These are phyloP conservation scores for Termitomyces sp. DNA, from an alignment of 768 basidiomycete genomes.

Conservation along the genomic window DNA sequence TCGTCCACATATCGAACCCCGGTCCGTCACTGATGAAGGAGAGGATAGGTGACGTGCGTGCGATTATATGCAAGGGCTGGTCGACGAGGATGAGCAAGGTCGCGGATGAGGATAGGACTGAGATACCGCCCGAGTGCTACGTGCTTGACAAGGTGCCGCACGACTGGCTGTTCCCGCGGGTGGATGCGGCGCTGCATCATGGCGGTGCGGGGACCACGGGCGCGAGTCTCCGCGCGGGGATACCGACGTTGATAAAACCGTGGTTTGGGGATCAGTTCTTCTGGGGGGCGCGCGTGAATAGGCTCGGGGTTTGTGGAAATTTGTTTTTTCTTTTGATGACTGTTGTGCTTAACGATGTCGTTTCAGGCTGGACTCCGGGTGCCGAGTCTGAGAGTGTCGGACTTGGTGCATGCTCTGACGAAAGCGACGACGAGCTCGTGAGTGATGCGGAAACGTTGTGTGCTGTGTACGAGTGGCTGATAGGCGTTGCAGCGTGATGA, in stretches of 20 bases:
- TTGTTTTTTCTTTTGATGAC: too few species aligned
- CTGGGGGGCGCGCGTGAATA: constrained; percentile 61
- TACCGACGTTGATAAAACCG: constrained; percentile 65
- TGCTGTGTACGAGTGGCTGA: neutral
- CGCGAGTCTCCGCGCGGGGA: constrained; percentile 56
- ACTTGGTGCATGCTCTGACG: constrained; percentile 48
- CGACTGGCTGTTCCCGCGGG: constrained; percentile 56
- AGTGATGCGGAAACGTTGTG: constrained; percentile 11
- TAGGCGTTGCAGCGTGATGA: constrained; percentile 40
- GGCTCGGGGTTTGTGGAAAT: constrained; percentile 50
- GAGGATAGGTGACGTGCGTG: constrained; percentile 49
- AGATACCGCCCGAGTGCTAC: constrained; percentile 48
- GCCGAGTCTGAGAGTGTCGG: constrained; percentile 36
- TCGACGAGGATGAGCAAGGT: constrained; percentile 46
- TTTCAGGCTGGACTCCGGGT: constrained; percentile 46
- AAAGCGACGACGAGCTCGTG: constrained; percentile 50
- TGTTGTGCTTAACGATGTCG: neutral
- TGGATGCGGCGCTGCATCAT: constrained; percentile 62
- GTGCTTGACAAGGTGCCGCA: constrained; percentile 63
- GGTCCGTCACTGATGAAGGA: neutral
- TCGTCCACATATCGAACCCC: neutral
- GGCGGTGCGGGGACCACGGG: constrained; percentile 72
- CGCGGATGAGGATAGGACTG: constrained; percentile 26
- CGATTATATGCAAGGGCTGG: constrained; percentile 69
- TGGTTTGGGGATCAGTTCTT: constrained; percentile 71